phyloP scores from a whole-genome alignment of 305 asterid species.

The Fraxinus sp. region DNA sequence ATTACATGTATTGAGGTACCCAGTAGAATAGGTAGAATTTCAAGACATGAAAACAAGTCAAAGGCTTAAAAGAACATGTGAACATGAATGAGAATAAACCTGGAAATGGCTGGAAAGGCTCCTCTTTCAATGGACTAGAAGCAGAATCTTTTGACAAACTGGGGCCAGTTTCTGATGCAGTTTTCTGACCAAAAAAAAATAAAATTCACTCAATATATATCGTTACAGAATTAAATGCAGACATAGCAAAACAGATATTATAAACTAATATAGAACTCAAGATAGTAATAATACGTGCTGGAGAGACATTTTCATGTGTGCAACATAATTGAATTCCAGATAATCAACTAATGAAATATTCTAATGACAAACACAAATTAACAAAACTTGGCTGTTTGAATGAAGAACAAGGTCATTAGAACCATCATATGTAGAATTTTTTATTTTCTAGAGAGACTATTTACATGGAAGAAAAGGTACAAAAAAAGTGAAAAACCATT shows the following conservation, averaged over 20 bases:
- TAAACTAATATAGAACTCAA: background rate
- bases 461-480: background rate
- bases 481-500: background rate
- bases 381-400: background rate
- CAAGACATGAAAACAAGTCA: background rate
- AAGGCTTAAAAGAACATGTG: background rate
- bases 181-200: conserved; percentile 38
- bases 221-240: background rate
- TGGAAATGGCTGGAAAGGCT: conserved; percentile 43
- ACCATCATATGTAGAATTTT: background rate
- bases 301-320: background rate
- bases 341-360: background rate
- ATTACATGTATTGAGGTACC: background rate
- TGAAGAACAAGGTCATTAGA: background rate
- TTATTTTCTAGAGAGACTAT: background rate
- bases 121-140: conserved; percentile 47
- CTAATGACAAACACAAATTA: background rate
- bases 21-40: background rate
- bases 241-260: background rate
- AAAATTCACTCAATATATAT: background rate
- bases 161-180: conserved; percentile 34
- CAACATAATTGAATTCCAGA: background rate
- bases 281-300: background rate
- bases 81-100: conserved; percentile 42
- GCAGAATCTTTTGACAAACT: conserved; percentile 50